A percentile compares a stretch with the other conserved stretches of the same genome.
These are phyloP conservation scores for Stenogyne calaminthoides DNA, from an alignment of 305 asterid species.

Conservation along the genomic window DNA sequence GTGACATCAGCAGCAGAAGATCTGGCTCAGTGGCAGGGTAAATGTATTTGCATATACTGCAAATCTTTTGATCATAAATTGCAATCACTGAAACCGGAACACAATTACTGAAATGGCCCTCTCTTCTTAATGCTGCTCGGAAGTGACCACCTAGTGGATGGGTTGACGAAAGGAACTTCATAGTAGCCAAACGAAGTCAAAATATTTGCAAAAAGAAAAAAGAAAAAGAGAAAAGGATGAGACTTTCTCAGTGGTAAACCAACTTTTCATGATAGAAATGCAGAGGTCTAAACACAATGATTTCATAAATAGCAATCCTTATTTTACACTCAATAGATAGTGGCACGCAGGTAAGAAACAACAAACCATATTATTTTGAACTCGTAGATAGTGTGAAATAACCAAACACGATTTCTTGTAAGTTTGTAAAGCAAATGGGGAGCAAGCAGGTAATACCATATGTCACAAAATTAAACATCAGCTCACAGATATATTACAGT, in stretches of 20 bases:
- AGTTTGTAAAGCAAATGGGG: background rate
- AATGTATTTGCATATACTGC: conserved; percentile 73
- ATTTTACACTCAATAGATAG: background rate
- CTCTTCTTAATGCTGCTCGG: conserved; percentile 74
- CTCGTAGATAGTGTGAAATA: background rate
- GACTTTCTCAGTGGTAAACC: conserved; percentile 9
- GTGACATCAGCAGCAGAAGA: conserved; percentile 58
- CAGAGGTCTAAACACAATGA: conserved; percentile 14
- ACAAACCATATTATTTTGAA: background rate
- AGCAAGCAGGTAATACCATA: background rate
- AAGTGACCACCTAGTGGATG: conserved; percentile 92
- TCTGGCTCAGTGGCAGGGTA: conserved; percentile 57
- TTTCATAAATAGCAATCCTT: conserved; percentile 6
- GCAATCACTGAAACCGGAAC: conserved; percentile 80
- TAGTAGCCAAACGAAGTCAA: conserved; percentile 32
- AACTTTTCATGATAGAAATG: conserved; percentile 4
- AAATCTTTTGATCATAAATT: conserved; percentile 59
- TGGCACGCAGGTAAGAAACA: background rate
- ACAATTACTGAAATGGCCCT: conserved; percentile 57
- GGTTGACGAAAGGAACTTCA: conserved; percentile 72
- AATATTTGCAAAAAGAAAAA: background rate
- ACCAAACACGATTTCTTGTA: background rate
- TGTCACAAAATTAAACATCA: background rate
- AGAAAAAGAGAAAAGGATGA: conserved; percentile 14
- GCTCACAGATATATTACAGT: background rate